Evolutionary conservation across 164 flowering plant genomes (phyloP), one percentile per base, ranked within the genome.

Genomic region (Aristolochia californica): DNA sequence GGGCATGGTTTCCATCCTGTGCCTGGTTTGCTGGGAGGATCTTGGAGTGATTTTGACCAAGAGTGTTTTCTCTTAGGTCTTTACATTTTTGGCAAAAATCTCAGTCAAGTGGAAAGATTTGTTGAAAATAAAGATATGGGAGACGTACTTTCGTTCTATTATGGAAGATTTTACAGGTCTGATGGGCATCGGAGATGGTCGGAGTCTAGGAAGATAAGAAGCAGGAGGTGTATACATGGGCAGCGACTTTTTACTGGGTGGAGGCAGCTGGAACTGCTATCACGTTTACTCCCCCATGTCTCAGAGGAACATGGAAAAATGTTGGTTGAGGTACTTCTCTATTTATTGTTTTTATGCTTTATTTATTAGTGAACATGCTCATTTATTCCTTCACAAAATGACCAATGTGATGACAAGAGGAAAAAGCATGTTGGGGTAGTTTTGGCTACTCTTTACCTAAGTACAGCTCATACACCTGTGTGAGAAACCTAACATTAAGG

Each of bases 61-160:
- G 75, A 62, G 25, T 72, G 78, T 62, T 81, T 93, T 70, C 73
- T 93, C 56, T 90, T 93, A 48, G 88, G 95, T 54, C 68, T 93
- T n/a, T 85, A 89, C 61, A 79, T 89, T 13, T 87, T 85, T 68
- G 95, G 93, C 55, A 93, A 93, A 71, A 85, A 87, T 58, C 81
- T 93, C 55, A 72, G 69, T 63, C 78, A 66, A 43, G 76, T 85
- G 52, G 59, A 71, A 77, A 79, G 53, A 48, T 90, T 93, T 71
- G 51, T 84, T 34, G 90, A 65, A 63, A 75, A 70, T 61, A 85
- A 83, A 64, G 65, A 30, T 45, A 81, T 83, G 84, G 87, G 86
- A 15, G 84, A 78, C 25, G 57, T 89, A 25, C 60, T 85, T 25
- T 79, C 79, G 0, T 84, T 68, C 63, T 93, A 93, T 56, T 89